Evolutionary conservation across 2,329 filamentous ascomycete genomes (phyloP), one percentile per base, ranked within the genome.

Genomic region (Chaetomiaceae sp.): DNA sequence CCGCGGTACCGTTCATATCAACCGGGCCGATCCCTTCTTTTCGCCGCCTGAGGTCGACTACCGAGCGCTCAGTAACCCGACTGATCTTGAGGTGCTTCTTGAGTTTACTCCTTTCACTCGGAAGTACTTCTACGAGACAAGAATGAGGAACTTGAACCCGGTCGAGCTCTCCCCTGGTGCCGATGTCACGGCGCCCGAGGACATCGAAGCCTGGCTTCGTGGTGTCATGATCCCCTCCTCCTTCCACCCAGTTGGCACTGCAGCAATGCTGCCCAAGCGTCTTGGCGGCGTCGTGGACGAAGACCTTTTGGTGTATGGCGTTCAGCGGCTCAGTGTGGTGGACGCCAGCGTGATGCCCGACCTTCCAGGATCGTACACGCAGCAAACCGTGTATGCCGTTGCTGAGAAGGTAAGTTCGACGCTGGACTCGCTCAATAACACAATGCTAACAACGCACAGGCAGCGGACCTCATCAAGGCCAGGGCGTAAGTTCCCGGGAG

Each of bases 81-180:
- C 78, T 38, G 80, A 82, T 56, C 63, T 78, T 33, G 75, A 76
- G 58, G 71, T 70, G 8, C 71, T 78, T 27, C 66, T 65, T 23
- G 62, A 64, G 48, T 67, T 71, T 16, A 64, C 70, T 2, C 69
- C 67, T 13, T 70, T 71, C 55, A 67, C 69, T 8, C 68, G 70
- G 0, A 65, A 55, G 5, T 60, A 63, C 51, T 66, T 64, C 30
- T 37, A 53, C 34, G 37, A 54, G 34, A 55, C 46, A 3, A 23
- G 42, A 23, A 30, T 58, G 30, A 64, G 66, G 40, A 61, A 63
- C 0, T 65, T 71, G 16, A 61, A 57, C 14, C 68, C 69, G 4
- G 66, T 69, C 34, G 73, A 75, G 45, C 56, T 66, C 1, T 55
- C 61, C 0, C 73, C 67, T 0, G 67, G 72, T 1, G 63, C 65